A percentile compares a stretch with the other conserved stretches of the same genome.
Evolutionary conservation across 371 early-diverging fungal genomes (phyloP).

Genomic region (Mortierella sp.): DNA sequence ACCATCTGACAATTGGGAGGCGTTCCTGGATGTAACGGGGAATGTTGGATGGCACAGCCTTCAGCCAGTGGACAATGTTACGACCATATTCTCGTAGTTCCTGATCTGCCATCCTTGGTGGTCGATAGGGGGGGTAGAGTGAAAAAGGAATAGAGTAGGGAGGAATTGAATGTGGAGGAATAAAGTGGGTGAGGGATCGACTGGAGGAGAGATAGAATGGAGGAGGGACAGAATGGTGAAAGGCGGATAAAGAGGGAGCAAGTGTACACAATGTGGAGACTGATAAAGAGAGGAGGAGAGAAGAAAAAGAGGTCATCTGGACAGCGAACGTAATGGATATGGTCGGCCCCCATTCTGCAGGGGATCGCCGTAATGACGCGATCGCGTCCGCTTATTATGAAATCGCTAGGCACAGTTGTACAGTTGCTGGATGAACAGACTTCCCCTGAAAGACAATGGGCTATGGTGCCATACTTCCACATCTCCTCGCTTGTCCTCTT

Average conservation of each 20-base stretch:
- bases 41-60: constrained; percentile 15
- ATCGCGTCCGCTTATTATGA: constrained; percentile 17
- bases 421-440: not conserved
- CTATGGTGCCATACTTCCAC: constrained; percentile 25
- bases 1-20: constrained; percentile 29
- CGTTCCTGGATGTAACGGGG: constrained; percentile 25
- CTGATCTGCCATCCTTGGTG: constrained; percentile 23
- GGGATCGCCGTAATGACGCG: constrained; percentile 32
- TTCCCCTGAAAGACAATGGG: no score
- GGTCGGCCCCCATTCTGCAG: no score
- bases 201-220: not conserved
- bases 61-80: not conserved
- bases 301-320: not conserved
- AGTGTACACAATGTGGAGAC: not conserved
- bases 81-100: constrained; percentile 18
- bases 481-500: constrained; percentile 3
- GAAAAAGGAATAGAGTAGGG: not conserved
- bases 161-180: not conserved
- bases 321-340: no score
- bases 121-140: not conserved
- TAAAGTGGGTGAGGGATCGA: not conserved
- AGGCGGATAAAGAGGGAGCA: not conserved
- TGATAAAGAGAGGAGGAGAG: not conserved
- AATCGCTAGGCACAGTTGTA: constrained; percentile 1
- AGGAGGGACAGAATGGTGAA: not conserved